These are phyloP conservation scores for Rhizoclosmatium hyalinum DNA, from an alignment of 371 early-diverging fungal species.

Conservation along the genomic window DNA sequence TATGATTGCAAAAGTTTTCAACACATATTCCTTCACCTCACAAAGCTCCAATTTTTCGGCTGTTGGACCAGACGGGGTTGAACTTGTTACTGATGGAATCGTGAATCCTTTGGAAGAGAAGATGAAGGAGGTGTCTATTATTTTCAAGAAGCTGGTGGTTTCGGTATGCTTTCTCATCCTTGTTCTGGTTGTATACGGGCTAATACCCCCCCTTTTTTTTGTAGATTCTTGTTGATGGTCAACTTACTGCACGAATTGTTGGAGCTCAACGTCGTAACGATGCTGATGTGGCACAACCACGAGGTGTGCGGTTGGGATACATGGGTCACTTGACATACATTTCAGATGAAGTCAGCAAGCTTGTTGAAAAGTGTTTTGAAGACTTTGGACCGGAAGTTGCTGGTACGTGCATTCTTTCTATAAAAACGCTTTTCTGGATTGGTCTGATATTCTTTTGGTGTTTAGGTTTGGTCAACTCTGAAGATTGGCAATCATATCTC, in stretches of 20 bases:
- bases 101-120: constrained; percentile 40
- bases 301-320: constrained; percentile 89
- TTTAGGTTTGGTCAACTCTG: constrained; percentile 68
- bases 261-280: constrained; percentile 79
- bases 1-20: constrained; percentile 94
- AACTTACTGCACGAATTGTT: constrained; percentile 77
- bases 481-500: constrained; percentile 89
- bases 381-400: constrained; percentile 57
- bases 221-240: constrained; percentile 78
- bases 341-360: constrained; percentile 89
- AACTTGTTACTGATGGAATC: constrained; percentile 35
- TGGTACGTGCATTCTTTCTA: constrained; percentile 38
- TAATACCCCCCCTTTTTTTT: constrained; percentile 13
- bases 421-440: not conserved
- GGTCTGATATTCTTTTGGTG: not conserved
- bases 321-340: constrained; percentile 98
- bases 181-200: constrained; percentile 16
- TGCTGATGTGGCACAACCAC: constrained; percentile 70
- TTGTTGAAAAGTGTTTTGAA: constrained; percentile 69
- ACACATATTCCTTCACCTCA: constrained; percentile 69
- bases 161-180: constrained; percentile 55
- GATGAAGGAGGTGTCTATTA: constrained; percentile 46
- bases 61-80: constrained; percentile 31
- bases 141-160: constrained; percentile 67
- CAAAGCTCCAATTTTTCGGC: constrained; percentile 40